Evolutionary conservation across 2,329 filamentous ascomycete species (phyloP), one percentile per base, ranked within the genome.

Genomic region (Arthrocladium fulminans): DNA sequence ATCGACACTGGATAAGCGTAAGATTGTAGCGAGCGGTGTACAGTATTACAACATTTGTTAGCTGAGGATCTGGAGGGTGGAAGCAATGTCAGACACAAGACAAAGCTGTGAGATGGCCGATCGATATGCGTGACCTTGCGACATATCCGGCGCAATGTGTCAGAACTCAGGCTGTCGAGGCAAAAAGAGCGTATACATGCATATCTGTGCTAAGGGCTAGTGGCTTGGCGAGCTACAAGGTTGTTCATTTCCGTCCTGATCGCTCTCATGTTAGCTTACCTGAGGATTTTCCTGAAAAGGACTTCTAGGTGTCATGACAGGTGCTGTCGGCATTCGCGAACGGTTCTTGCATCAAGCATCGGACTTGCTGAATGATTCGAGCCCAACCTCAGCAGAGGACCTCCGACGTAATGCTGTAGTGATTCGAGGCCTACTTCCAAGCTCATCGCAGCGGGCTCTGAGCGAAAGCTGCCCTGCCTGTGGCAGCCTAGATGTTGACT

Each of bases 261-360:
- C n/a, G n/a, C n/a, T n/a, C 29, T 30, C 29, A n/a, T 30, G n/a
- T 30, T 30, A 9, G 29, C 29, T 30, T 8, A 8, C 8, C n/a
- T 8, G 29, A 30, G 17, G 23, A 22, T 40, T 50, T 7, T 55
- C 29, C 9, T 49, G 41, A 22, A 32, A 35, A 3, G 49, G 17
- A 10, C 38, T 40, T 20, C 43, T 29, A 20, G 45, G n/a, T n/a
- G n/a, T n/a, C n/a, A n/a, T n/a, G n/a, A n/a, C n/a, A n/a, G n/a
- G n/a, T 19, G 22, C 17, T 40, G 37, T 9, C 8, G 17, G 25
- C 24, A n/a, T 24, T 6, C 32, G 32, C 5, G 44, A 47, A 23
- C 20, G 34, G n/a, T 47, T 47, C 34, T 17, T 47, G 32, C 19
- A 32, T 2, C 20, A 39, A 9, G 32, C 32, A 8, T 19, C 44